Evolutionary conservation across 2,329 filamentous ascomycete species (phyloP).

Genomic region (Atkinsonella hypoxylon): DNA sequence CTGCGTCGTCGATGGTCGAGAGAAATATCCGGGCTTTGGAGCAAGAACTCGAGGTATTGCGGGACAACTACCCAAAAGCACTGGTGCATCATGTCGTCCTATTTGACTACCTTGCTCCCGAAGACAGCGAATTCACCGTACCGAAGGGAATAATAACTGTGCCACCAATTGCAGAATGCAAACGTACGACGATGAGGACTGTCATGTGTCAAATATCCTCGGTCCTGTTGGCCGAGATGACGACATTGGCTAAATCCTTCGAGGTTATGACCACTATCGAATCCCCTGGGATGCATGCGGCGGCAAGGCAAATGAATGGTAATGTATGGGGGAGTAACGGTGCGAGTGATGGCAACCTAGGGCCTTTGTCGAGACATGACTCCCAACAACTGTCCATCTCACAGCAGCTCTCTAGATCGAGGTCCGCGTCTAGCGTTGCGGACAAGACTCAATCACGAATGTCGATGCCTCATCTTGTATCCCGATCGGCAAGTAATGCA

Average conservation of each 20-base stretch:
- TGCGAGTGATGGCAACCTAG: constrained; percentile 25
- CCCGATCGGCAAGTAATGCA: constrained; percentile 27
- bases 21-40: constrained; percentile 47
- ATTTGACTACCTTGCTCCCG: constrained; percentile 55
- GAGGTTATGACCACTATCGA: constrained; percentile 66
- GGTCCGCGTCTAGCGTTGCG: constrained; percentile 35
- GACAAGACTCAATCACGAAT: constrained; percentile 58
- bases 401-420: constrained; percentile 34
- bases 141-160: constrained; percentile 58
- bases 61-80: constrained; percentile 62
- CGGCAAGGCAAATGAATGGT: constrained; percentile 28
- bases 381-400: constrained; percentile 41
- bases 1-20: constrained; percentile 37
- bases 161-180: constrained; percentile 55
- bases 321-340: constrained; percentile 22
- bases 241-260: constrained; percentile 58
- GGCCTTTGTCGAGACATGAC: constrained; percentile 34
- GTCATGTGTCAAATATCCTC: constrained; percentile 71
- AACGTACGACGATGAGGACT: constrained; percentile 69
- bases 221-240: constrained; percentile 62
- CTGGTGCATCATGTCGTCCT: constrained; percentile 68
- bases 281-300: constrained; percentile 50
- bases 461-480: constrained; percentile 65
- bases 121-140: constrained; percentile 38
- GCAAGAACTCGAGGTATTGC: constrained; percentile 58